Base-by-base conservation (phyloP, 1,139 yeast genomes). In the Magnusiomyces tetraspermus region DNA sequence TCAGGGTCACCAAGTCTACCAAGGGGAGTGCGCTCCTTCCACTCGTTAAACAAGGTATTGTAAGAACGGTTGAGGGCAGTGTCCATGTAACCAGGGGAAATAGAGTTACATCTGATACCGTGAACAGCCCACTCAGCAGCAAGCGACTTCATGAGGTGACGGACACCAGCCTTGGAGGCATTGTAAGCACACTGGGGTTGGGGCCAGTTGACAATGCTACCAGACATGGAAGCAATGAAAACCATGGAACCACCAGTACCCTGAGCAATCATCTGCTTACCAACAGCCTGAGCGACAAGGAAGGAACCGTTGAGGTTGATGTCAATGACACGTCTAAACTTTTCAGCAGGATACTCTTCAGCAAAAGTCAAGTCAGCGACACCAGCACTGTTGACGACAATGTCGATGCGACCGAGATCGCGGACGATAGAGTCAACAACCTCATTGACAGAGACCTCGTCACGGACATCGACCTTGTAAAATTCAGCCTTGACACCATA, bases 301-400 rank as follows among this genome's bases (percentile, higher is more conserved):
- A 85, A 80, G 2, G 94, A 82, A 43, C 95, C 95, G 65, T 84
- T 78, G 33, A 85, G 79, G 68, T 85, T 85, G 61, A 85, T 90
- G 67, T 82, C 82, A 73, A 85, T 73, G 51, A 85, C 79, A 33
- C 81, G 76, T 62, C 86, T 85, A 60, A 89, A 88, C 69, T 83
- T 85, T 57, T 74, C 72, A 28, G 89, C 78, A 10, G 92, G 88
- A 70, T 85, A 84, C 58, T 83, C 86, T 67, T 84, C 90, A 49
- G 94, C 92, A 49, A 87, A 84, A 68, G 77, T 83, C 64, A 84
- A 79, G 66, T 84, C 90, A 65, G 88, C 85, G 66, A 85, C 85
- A 48, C 94, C 89, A 42, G 94, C 90, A 50, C 85, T 74, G 72
- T 85, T 83, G 61, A 84, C 78, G 59, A 84, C 76, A 55, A 83